These are phyloP conservation scores for Lagenaria siceraria DNA, from an alignment of 306 rosid genomes.

Conservation along the genomic window DNA sequence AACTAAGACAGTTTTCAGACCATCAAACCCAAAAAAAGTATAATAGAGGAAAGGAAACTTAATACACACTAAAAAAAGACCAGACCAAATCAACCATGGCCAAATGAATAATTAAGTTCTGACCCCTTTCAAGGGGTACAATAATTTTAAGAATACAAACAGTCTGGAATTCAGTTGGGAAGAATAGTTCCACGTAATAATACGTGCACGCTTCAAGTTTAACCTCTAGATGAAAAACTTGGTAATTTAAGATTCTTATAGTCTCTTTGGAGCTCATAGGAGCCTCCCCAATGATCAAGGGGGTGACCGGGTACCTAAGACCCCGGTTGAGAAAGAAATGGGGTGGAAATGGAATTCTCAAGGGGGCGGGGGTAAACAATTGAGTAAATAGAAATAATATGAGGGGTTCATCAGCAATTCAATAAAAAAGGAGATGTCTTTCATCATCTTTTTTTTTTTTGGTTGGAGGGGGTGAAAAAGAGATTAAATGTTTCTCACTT, in stretches of 20 bases:
- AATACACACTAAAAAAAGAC: background rate
- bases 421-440: background rate
- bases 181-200: background rate
- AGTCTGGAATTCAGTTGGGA: background rate
- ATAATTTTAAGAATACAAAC: background rate
- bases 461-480: background rate
- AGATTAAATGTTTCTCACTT: conserved; percentile 1
- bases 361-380: background rate
- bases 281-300: background rate
- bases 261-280: background rate
- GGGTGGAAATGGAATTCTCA: background rate
- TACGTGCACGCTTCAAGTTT: background rate
- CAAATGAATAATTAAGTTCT: background rate
- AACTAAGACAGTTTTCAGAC: background rate
- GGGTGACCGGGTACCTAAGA: background rate
- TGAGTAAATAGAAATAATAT: background rate
- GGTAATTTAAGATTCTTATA: background rate
- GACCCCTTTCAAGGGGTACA: background rate
- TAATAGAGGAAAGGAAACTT: background rate
- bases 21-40: background rate
- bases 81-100: background rate
- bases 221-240: background rate
- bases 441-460: background rate
- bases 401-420: background rate
- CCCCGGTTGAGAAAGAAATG: background rate